Evolutionary conservation across 441 rosid species (phyloP).

Genomic region (Geranium incanum): DNA sequence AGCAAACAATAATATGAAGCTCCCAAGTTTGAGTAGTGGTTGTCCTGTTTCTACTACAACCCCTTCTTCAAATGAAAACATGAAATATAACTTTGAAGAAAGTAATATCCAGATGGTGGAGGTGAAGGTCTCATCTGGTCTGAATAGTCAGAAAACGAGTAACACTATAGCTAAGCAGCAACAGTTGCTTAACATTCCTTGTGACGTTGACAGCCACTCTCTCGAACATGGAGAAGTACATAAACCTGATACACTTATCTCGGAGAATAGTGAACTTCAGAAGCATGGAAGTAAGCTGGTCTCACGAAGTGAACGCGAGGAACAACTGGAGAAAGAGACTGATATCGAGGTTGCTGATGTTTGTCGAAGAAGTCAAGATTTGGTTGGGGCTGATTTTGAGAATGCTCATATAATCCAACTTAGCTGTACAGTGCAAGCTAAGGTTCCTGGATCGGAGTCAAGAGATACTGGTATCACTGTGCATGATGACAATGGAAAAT

Average conservation of each 20-base stretch:
- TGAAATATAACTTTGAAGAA: slow-evolving; percentile 22
- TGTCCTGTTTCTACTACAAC: slow-evolving; percentile 24
- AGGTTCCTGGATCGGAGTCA: not conserved
- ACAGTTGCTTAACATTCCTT: slow-evolving; percentile 22
- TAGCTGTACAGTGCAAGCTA: slow-evolving; percentile 13
- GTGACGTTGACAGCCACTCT: slow-evolving; percentile 25
- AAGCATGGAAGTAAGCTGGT: slow-evolving; percentile 25
- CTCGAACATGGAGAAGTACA: slow-evolving; percentile 19
- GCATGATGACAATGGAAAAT: not conserved
- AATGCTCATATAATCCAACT: slow-evolving; percentile 5
- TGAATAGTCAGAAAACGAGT: slow-evolving; percentile 17
- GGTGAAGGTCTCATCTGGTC: slow-evolving; percentile 19
- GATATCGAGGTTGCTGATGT: slow-evolving; percentile 14
- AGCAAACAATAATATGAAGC: slow-evolving; percentile 19
- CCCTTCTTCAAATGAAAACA: slow-evolving; percentile 29
- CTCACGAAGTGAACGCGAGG: slow-evolving; percentile 18
- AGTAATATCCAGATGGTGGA: slow-evolving; percentile 23
- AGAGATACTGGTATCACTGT: not conserved
- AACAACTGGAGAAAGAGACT: slow-evolving; percentile 23
- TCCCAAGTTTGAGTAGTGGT: slow-evolving; percentile 21
- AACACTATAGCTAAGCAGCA: slow-evolving; percentile 25
- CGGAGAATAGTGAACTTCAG: slow-evolving; percentile 24
- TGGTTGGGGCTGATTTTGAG: slow-evolving; percentile 13
- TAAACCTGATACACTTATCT: slow-evolving; percentile 24
- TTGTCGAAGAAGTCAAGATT: slow-evolving; percentile 19